Base-by-base conservation (phyloP, 805 yeast species). In the Cephaloascus fragrans region DNA sequence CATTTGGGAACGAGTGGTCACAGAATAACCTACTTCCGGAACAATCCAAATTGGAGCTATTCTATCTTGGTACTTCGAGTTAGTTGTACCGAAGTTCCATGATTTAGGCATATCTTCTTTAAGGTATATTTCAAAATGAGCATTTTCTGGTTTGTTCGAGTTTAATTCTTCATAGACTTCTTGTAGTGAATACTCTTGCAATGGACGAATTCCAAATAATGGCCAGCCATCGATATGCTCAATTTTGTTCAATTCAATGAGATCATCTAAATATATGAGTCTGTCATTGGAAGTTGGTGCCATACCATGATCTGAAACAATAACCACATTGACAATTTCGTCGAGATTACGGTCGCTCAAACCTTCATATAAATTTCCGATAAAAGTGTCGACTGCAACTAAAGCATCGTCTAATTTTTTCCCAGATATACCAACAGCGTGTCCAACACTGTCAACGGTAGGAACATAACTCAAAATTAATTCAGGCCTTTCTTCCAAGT, bases 301-400 rank as follows among this genome's bases (percentile, higher is more conserved):
- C 95, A 87, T 88, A 9, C 96, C 96, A 55, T 88, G 96, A 56
- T 89, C 96, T 35, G 95, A 84, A 3, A 89, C 83, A 34, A 89
- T 62, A 0, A 90, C 59, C 17, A 89, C 59, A 53, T 90, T 89
- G 16, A 83, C 83, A 33, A 86, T 68, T 18, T 77, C 67, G 0
- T 71, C 59, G 42, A 87, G 59, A 46, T 83, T 78, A 40, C 95
- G 64, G 16, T 54, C 50, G 1, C 51, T 42, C 17, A 89, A 47
- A 6, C 73, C 80, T 19, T 57, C 44, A 14, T 68, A 61, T 32
- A 86, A 41, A 4, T 62, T 53, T 14, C 67, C 70, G 12, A 90
- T 57, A 45, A 81, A 80, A 12, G 56, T 51, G 60, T 90, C 97
- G 6, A 88, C 89, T 38, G 75, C 61, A 2, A 48, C 51, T 40